Evolutionary conservation across 257 asterid genomes (phyloP), one percentile per base, ranked within the genome.

Genomic region (Prunella vulgaris): DNA sequence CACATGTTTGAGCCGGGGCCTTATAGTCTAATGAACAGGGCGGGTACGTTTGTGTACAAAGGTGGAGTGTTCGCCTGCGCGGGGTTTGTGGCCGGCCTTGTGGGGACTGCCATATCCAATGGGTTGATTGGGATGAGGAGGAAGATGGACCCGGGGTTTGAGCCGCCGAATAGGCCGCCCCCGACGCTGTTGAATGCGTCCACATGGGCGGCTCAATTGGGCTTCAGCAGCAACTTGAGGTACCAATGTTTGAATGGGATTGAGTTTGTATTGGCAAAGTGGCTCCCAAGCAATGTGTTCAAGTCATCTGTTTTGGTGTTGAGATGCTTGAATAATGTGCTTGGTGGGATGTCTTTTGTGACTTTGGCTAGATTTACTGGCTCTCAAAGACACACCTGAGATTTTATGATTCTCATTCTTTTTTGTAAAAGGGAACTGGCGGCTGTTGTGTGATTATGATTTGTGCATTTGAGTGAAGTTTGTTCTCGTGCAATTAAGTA

Each of bases 1-100:
- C 96, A 90, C 74, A 88, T 90, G 97, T 88, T 90, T 44, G 90
- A 90, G 78, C 92, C 89, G 0, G 97, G 97, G 14, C 10, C 84
- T 0, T 90, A 80, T 15, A 74, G 76, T 6, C 46, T 85, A n/a
- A 5, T 84, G 64, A 74, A 72, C 59, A 79, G 97, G 57, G 21
- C 77, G 0, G 97, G 97, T 2, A 90, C 97, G 0, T 81, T 88
- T 8, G 84, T 86, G 2, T 90, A 86, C 57, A 90, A 90, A 79
- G 96, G 97, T n/a, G 51, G 84, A 3, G 69, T 86, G n/a, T 90
- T 90, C 46, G 90, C 92, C 1, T 83, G 84, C 0, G 94, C 83
- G n/a, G 97, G 96, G 3, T 88, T 90, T 40, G 86, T 82, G 0
- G 94, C 97, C 1, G 97, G 97, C 3, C 85, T 90, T 0, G 91